phyloP scores from a whole-genome alignment of 2,329 filamentous ascomycete genomes.

The Trichothecium roseum region DNA sequence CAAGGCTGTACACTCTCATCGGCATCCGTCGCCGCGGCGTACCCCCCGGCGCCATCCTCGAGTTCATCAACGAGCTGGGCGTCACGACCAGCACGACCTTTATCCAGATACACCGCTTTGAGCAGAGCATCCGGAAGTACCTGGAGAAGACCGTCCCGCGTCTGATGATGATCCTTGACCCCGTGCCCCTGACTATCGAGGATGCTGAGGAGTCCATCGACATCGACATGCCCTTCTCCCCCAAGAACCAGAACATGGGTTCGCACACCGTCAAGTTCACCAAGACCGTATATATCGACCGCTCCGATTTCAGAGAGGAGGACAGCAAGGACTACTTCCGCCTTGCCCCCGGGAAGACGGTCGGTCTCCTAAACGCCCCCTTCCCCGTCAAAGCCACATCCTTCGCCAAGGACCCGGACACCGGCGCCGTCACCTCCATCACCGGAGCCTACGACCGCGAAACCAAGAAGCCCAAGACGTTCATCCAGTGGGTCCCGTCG shows the following conservation, averaged over 20 bases:
- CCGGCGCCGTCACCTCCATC: slow-evolving; percentile 52
- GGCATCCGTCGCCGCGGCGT: slow-evolving; percentile 76
- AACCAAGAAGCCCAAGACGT: slow-evolving; percentile 60
- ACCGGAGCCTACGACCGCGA: slow-evolving; percentile 53
- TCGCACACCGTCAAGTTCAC: slow-evolving; percentile 55
- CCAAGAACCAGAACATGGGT: slow-evolving; percentile 66
- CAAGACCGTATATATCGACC: slow-evolving; percentile 71
- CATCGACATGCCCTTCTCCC: slow-evolving; percentile 68
- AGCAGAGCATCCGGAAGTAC: slow-evolving; percentile 75
- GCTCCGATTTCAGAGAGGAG: slow-evolving; percentile 60
- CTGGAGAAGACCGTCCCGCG: slow-evolving; percentile 82
- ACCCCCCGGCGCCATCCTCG: slow-evolving; percentile 77
- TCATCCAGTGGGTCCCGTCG: slow-evolving; percentile 72
- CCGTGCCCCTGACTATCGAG: slow-evolving; percentile 72
- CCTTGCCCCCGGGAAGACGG: slow-evolving; percentile 59
- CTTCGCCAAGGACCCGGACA: slow-evolving; percentile 51
- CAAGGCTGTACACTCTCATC: slow-evolving; percentile 78
- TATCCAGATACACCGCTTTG: slow-evolving; percentile 72
- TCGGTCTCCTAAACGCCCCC: slow-evolving; percentile 59
- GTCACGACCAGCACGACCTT: slow-evolving; percentile 74
- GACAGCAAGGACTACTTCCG: slow-evolving; percentile 65
- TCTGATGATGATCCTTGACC: slow-evolving; percentile 82
- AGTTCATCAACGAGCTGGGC: slow-evolving; percentile 84
- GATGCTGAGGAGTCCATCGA: slow-evolving; percentile 52
- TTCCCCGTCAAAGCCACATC: slow-evolving; percentile 56